Evolutionary conservation across 805 yeast genomes (phyloP).

Genomic region (Candida succiphila): DNA sequence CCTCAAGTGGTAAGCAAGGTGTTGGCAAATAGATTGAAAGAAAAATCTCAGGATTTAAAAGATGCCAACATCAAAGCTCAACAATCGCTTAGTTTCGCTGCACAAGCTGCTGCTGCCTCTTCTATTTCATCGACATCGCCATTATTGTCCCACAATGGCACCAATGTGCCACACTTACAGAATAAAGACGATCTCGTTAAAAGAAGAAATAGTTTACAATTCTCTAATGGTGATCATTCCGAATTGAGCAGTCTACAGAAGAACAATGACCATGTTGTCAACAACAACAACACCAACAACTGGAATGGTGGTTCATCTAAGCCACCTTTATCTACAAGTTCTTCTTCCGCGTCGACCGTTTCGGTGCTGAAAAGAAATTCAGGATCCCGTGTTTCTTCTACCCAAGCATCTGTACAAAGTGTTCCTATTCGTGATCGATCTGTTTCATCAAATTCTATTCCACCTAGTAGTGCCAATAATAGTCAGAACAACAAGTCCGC

Average conservation of each 20-base stretch:
- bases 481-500: slow-evolving; percentile 6
- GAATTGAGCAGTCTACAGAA: too few species aligned
- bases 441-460: not conserved
- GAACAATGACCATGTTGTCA: slow-evolving; percentile 4
- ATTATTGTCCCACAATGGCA: slow-evolving; percentile 4
- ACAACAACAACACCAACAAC: not conserved
- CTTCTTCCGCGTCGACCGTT: slow-evolving; percentile 4
- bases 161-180: slow-evolving; percentile 5
- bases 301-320: slow-evolving; percentile 9
- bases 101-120: slow-evolving; percentile 13
- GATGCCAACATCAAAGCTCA: slow-evolving; percentile 11
- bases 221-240: too few species aligned
- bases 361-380: not conserved
- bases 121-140: slow-evolving; percentile 1
- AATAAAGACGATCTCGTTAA: slow-evolving; percentile 23
- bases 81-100: slow-evolving; percentile 9
- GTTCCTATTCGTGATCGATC: not conserved
- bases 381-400: not conserved
- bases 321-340: slow-evolving; percentile 12
- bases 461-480: not conserved
- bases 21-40: slow-evolving; percentile 19
- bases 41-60: slow-evolving; percentile 18
- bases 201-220: slow-evolving; percentile 17
- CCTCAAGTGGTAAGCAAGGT: slow-evolving; percentile 24
- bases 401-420: too few species aligned